These are phyloP conservation scores for Fusarium sambucinum DNA, from an alignment of 2,329 filamentous ascomycete genomes.

Conservation along the genomic window DNA sequence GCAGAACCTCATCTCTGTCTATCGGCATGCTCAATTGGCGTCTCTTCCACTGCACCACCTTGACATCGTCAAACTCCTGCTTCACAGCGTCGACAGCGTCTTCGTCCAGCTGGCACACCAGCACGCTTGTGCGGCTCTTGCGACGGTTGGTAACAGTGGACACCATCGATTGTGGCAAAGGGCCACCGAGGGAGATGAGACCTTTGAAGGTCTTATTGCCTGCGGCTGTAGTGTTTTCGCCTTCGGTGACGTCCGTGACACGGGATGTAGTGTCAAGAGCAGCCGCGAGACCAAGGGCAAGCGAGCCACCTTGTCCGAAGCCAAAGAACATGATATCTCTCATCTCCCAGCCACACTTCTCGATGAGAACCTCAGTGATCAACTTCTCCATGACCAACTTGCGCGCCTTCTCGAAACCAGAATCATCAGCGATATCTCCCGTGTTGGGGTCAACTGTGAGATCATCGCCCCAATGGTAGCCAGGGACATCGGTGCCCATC, in stretches of 20 bases:
- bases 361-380: slow-evolving; percentile 64
- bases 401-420: slow-evolving; percentile 67
- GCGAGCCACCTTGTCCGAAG: slow-evolving; percentile 74
- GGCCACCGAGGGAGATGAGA: slow-evolving; percentile 72
- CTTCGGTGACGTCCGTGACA: slow-evolving; percentile 52
- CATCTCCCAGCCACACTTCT: slow-evolving; percentile 68
- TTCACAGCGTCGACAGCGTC: slow-evolving; percentile 74
- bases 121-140: slow-evolving; percentile 72
- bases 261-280: slow-evolving; percentile 54
- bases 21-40: slow-evolving; percentile 84
- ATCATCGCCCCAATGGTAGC: slow-evolving; percentile 77
- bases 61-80: slow-evolving; percentile 73
- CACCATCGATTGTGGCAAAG: slow-evolving; percentile 66
- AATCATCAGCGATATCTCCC: slow-evolving; percentile 70
- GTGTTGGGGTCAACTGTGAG: slow-evolving; percentile 63
- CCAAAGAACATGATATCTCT: slow-evolving; percentile 74
- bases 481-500: slow-evolving; percentile 54
- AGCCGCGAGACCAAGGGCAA: slow-evolving; percentile 68
- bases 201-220: slow-evolving; percentile 60
- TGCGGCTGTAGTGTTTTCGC: slow-evolving; percentile 5
- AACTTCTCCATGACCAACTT: slow-evolving; percentile 63
- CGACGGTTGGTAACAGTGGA: slow-evolving; percentile 57
- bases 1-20: slow-evolving; percentile 85
- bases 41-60: slow-evolving; percentile 76
- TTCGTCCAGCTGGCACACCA: slow-evolving; percentile 72